Evolutionary conservation across 192 early-diverging fungal species (phyloP), one percentile per base, ranked within the genome.

Genomic region (Linnemannia hyalina): DNA sequence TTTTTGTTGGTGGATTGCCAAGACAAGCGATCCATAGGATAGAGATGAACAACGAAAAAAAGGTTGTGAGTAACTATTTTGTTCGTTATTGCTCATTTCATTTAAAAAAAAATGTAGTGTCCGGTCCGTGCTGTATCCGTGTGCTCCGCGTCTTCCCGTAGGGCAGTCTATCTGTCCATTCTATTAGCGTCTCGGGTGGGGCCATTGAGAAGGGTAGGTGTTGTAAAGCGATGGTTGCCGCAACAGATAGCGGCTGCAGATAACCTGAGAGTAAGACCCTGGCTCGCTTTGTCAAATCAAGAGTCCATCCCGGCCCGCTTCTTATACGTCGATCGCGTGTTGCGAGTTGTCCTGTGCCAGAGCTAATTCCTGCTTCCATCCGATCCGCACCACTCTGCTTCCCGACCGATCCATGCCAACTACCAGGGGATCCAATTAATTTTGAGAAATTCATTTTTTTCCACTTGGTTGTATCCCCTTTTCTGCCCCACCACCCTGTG

Each of bases 81-180:
- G 16, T 52, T 20, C 18, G 49, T 52, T 46, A 60, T 65, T 65
- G 60, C 60, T 65, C 60, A 32, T 65, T 65, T 65, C 60, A 65
- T 63, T 63, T 65, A 40, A 18, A 68, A 22, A 22, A 38, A 35
- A 38, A n/a, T 32, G 32, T 6, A 4, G 49, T 20, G 11, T 65
- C 60, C 60, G 60, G 60, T 65, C 60, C 60, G 60, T 65, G 60
- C 60, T 65, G 60, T 35, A 65, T 65, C 60, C 60, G 60, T 65
- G 29, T 65, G 60, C 60, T 65, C 60, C 60, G 60, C 60, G 29
- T 65, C n/a, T 65, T 65, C 29, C 60, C 60, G 60, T 65, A 65
- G 4, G 8, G 32, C 23, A 26, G n/a, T 26, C 10, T 60, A 26
- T 20, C 16, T 22, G 49, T 52, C 44, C 54, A 23, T 55, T 55